Conservation (phyloP, 495 filamentous ascomycete species). For the Aspergillus panamensis region DNA sequence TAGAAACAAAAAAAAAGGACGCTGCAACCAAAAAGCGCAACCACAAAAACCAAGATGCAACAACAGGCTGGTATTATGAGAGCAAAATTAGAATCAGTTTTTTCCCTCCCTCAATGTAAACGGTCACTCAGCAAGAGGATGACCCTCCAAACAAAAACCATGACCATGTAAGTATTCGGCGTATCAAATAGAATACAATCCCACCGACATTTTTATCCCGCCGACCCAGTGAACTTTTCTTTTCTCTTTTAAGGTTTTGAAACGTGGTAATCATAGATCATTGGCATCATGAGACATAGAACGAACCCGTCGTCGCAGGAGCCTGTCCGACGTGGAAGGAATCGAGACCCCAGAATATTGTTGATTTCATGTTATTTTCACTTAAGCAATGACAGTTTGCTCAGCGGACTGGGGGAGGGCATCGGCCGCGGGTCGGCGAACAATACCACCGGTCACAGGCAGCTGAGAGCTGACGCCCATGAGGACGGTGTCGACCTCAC, state of each 20-base stretch:
- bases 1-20: constrained; percentile 17
- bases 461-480: constrained; percentile 70
- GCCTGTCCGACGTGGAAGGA: constrained; percentile 15
- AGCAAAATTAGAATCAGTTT: not conserved
- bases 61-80: not conserved
- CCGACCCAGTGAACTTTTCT: constrained; percentile 16
- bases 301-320: constrained; percentile 14
- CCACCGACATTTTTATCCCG: constrained; percentile 9
- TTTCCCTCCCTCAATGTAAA: not conserved
- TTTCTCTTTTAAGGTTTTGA: constrained; percentile 1
- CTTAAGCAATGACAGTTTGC: constrained; percentile 33
- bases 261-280: constrained; percentile 19
- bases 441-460: constrained; percentile 91
- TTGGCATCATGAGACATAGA: constrained; percentile 21
- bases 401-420: constrained; percentile 35
- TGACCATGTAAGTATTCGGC: constrained; percentile 10
- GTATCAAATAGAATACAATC: constrained; percentile 9
- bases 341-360: not conserved
- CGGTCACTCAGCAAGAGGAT: constrained; percentile 3
- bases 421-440: constrained; percentile 68
- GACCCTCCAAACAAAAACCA: constrained; percentile 1
- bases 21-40: constrained; percentile 19
- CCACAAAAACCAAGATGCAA: not conserved
- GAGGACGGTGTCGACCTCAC: constrained; percentile 90
- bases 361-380: not conserved